phyloP scores from a whole-genome alignment of 257 asterid genomes.

The Solanum acaule region DNA sequence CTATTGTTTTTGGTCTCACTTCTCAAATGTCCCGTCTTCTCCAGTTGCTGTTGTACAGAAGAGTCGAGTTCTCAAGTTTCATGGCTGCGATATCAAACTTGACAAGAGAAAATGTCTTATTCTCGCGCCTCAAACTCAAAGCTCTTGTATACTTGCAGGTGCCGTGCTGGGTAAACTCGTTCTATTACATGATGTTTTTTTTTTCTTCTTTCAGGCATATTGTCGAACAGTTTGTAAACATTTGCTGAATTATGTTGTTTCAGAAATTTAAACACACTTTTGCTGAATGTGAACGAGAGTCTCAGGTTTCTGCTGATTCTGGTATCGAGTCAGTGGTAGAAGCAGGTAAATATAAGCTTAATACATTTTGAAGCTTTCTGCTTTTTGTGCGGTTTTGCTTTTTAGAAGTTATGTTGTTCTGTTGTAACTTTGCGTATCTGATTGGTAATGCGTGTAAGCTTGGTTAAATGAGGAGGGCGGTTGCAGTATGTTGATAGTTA shows the following conservation, averaged over 20 bases:
- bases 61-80: background rate
- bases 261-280: conserved; percentile 35
- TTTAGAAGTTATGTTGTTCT: background rate
- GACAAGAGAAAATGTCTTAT: conserved; percentile 17
- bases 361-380: background rate
- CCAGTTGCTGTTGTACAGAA: background rate
- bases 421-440: no score
- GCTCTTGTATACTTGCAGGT: conserved; percentile 38
- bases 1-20: background rate
- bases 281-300: conserved; percentile 17
- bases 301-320: conserved; percentile 17
- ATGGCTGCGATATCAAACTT: conserved; percentile 28
- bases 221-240: conserved; percentile 19
- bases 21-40: background rate
- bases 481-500: background rate
- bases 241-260: conserved; percentile 8
- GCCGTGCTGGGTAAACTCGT: background rate
- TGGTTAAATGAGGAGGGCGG: background rate
- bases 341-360: background rate
- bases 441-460: background rate
- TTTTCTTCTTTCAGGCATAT: conserved; percentile 17
- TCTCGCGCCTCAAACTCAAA: conserved; percentile 34
- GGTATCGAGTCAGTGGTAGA: conserved; percentile 21
- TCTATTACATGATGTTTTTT: background rate
- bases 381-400: background rate